These are phyloP conservation scores for Pulicaria dysenterica DNA, from an alignment of 129 eudicot species.

Conservation along the genomic window DNA sequence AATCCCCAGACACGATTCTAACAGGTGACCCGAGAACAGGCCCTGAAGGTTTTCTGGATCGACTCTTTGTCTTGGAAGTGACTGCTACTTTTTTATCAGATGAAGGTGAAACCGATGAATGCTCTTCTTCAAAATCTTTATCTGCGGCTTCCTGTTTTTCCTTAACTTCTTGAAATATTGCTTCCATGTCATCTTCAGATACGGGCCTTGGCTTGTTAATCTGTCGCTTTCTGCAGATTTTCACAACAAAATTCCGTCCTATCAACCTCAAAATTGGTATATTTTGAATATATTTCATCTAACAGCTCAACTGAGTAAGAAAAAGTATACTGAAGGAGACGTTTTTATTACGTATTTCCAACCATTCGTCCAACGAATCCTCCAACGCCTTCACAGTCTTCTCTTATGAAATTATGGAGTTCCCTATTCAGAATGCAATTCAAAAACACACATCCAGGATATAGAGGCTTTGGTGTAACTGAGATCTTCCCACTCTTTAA, in stretches of 20 bases:
- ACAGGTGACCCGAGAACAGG: constrained; percentile 57
- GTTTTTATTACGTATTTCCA: constrained; percentile 71
- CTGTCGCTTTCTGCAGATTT: constrained; percentile 53
- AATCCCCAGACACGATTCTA: constrained; percentile 69
- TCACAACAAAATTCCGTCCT: neutral
- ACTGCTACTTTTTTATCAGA: constrained; percentile 17
- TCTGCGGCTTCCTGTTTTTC: constrained; percentile 86
- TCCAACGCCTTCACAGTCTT: constrained; percentile 74
- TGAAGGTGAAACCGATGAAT: constrained; percentile 24
- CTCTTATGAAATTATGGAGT: constrained; percentile 72
- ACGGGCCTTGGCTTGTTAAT: constrained; percentile 90
- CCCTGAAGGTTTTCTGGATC: constrained; percentile 48
- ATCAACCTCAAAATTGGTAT: neutral
- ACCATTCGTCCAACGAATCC: constrained; percentile 89
- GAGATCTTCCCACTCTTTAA: constrained; percentile 72
- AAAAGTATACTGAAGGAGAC: neutral
- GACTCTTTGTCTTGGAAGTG: constrained; percentile 38
- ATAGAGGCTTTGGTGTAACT: constrained; percentile 71
- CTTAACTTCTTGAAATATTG: constrained; percentile 68
- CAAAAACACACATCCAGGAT: constrained; percentile 81
- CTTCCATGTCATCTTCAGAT: constrained; percentile 62
- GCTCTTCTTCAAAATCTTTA: constrained; percentile 74
- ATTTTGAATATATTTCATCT: neutral
- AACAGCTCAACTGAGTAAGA: neutral
- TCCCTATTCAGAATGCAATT: constrained; percentile 77